Conservation (phyloP, 345 rosid species). For the Syzygium aromaticum region DNA sequence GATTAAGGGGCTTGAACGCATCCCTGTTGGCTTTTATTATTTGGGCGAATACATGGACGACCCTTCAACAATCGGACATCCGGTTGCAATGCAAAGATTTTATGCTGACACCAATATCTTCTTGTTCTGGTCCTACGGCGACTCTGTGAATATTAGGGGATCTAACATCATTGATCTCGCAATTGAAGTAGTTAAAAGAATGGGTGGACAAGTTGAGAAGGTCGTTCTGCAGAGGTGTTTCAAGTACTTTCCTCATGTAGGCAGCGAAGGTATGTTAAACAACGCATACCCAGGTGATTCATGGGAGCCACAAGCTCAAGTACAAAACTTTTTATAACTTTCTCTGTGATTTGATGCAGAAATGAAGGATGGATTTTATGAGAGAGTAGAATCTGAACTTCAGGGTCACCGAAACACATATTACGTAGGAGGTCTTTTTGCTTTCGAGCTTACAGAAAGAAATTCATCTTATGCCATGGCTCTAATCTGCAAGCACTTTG, state of each 20-base stretch:
- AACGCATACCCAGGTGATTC: neutral
- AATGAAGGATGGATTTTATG: constrained; percentile 59
- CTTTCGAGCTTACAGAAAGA: constrained; percentile 68
- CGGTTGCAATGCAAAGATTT: constrained; percentile 70
- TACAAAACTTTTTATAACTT: neutral
- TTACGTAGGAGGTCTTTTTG: constrained; percentile 58
- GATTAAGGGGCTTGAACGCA: constrained; percentile 43
- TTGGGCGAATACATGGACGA: constrained; percentile 56
- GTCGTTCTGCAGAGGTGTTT: constrained; percentile 48
- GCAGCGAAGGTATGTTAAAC: constrained; percentile 36
- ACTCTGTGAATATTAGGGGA: constrained; percentile 34
- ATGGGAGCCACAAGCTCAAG: neutral
- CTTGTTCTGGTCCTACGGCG: constrained; percentile 67
- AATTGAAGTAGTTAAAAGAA: constrained; percentile 21
- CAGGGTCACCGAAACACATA: constrained; percentile 53
- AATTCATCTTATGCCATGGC: constrained; percentile 62
- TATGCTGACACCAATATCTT: constrained; percentile 51
- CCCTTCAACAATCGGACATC: constrained; percentile 52
- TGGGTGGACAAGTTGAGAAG: constrained; percentile 45
- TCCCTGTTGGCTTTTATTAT: constrained; percentile 57
- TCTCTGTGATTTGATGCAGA: constrained; percentile 18
- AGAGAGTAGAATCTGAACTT: constrained; percentile 42
- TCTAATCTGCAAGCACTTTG: constrained; percentile 53
- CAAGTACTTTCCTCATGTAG: constrained; percentile 61
- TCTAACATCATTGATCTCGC: constrained; percentile 33